These are phyloP conservation scores for Carpinus viminea DNA, from an alignment of 306 rosid genomes.

Conservation along the genomic window DNA sequence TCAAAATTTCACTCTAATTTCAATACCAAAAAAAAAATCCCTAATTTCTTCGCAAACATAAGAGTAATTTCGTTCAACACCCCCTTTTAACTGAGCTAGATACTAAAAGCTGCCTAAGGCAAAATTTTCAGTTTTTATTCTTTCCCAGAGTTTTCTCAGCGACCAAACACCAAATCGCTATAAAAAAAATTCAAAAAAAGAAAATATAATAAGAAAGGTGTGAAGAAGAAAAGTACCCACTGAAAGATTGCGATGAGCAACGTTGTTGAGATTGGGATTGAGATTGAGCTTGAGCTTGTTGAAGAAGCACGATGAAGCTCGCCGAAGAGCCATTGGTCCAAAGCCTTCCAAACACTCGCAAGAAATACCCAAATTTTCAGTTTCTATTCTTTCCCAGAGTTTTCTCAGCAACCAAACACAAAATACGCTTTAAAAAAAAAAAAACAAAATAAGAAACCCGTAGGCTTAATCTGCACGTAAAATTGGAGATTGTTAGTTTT, in stretches of 20 bases:
- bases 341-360: not conserved
- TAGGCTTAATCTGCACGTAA: not conserved
- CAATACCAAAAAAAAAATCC: too few relatives aligned
- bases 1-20: not conserved
- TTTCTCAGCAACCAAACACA: slow-evolving; percentile 8
- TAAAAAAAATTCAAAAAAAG: not conserved
- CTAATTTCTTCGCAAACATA: not conserved
- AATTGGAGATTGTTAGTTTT: not conserved
- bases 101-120: not conserved
- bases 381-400: too few relatives aligned
- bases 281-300: not conserved
- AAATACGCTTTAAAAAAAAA: not conserved
- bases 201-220: not conserved
- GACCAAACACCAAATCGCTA: not conserved
- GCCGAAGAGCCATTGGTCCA: not conserved
- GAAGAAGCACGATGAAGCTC: not conserved
- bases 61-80: not conserved
- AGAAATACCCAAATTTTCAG: not conserved
- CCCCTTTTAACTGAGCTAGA: not conserved
- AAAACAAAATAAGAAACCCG: not conserved
- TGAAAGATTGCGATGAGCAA: slow-evolving; percentile 13
- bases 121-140: not conserved
- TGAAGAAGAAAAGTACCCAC: slow-evolving; percentile 4
- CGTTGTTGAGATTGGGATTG: not conserved
- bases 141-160: not conserved